Evolutionary conservation across 805 yeast genomes (phyloP), one percentile per base, ranked within the genome.

Genomic region (Candida alai): DNA sequence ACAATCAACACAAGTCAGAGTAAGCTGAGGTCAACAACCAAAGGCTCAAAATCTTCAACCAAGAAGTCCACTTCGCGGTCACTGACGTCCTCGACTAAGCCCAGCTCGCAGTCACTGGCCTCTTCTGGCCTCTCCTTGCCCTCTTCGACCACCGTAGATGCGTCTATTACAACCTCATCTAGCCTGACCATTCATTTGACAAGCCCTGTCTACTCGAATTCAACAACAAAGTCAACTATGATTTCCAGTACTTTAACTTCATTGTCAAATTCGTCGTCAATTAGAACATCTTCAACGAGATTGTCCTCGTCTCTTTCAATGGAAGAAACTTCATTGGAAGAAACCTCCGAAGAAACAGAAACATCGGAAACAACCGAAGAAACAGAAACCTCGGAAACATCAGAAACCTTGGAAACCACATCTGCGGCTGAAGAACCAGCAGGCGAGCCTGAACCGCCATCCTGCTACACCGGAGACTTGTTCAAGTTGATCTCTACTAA

Each of bases 401-500:
- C n/a, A n/a, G n/a, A 24, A 9, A 10, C 12, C 8, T 8, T n/a
- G 3, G 27, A 24, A n/a, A 11, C 9, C 13, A 8, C 12, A 9
- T n/a, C n/a, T n/a, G n/a, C n/a, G n/a, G n/a, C n/a, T n/a, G n/a
- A n/a, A n/a, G 5, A 24, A 24, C 24, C 23, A 11, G 6, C 21
- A 16, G 21, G 37, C 9, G 5, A 20, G 11, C 16, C 32, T n/a
- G 24, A 22, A 7, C 15, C 36, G 6, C 26, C 46, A 19, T 30
- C 32, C 32, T 18, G 47, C 31, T 46, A 48, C 39, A 36, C 57
- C 9, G 61, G 62, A 20, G 67, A 73, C 41, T 57, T 80, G n/a
- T 78, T 80, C 52, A 41, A 51, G 11, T 63, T 70, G 3, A 62
- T 80, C 35, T 64, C 66, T 28, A 70, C 42, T 2, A 33, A 35